These are phyloP conservation scores for Exophiala spinifera DNA, from an alignment of 2,329 filamentous ascomycete genomes.

Conservation along the genomic window DNA sequence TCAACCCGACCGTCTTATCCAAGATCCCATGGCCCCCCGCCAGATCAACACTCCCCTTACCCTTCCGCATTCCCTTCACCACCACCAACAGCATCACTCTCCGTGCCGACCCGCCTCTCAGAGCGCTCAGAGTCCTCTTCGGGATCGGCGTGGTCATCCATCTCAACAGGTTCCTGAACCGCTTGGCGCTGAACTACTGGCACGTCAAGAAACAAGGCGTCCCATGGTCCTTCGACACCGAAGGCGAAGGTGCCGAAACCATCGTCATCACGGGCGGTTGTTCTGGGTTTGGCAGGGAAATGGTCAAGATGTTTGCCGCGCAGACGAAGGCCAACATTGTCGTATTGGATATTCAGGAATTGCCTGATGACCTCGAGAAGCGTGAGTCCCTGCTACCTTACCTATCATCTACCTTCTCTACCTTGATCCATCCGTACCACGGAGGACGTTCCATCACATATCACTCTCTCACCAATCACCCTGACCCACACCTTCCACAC, in stretches of 20 bases:
- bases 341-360: slow-evolving; percentile 61
- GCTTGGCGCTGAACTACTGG: slow-evolving; percentile 43
- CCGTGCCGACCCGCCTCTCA: slow-evolving; percentile 12
- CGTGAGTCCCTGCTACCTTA: slow-evolving; percentile 22
- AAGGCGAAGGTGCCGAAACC: slow-evolving; percentile 57
- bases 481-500: too few species aligned
- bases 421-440: too few species aligned
- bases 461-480: too few species aligned
- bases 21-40: slow-evolving; percentile 13
- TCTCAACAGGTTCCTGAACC: slow-evolving; percentile 53
- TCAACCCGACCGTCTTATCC: slow-evolving; percentile 10
- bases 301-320: slow-evolving; percentile 65
- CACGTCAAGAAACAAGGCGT: slow-evolving; percentile 37
- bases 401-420: too few species aligned
- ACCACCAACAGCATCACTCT: slow-evolving; percentile 9
- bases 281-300: slow-evolving; percentile 66
- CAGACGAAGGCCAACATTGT: slow-evolving; percentile 61
- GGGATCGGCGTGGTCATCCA: slow-evolving; percentile 51
- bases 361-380: slow-evolving; percentile 25
- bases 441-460: too few species aligned
- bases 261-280: slow-evolving; percentile 58
- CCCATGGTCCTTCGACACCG: slow-evolving; percentile 31
- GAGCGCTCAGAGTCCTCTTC: slow-evolving; percentile 46
- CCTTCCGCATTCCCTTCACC: slow-evolving; percentile 11
- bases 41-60: slow-evolving; percentile 1